Evolutionary conservation across 2,329 filamentous ascomycete species (phyloP), one percentile per base, ranked within the genome.

Genomic region (Cadophora gregata): DNA sequence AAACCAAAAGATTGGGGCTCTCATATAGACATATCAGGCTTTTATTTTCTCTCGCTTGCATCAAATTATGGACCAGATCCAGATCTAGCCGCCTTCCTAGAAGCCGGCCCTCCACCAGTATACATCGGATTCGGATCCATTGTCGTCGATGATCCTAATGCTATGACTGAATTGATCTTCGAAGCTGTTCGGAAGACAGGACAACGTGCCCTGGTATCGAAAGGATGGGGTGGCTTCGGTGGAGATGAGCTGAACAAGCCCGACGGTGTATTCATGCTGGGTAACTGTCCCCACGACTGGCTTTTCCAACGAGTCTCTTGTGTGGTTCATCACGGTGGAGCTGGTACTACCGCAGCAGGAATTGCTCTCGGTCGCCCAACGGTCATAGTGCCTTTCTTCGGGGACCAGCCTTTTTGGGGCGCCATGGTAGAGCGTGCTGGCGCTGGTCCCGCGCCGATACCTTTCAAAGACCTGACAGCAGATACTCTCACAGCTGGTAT

Each of bases 281-380:
- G 91, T 8, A 96, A 95, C 74, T 88, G 89, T 55, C 93, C 93
- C 0, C 93, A 97, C 69, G 93, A 97, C 78, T 97, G 93, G 93
- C 80, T 97, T 0, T 97, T 97, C 78, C 84, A 92, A 69, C 88
- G 85, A 42, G 92, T 96, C 0, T 90, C 91, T 0, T 90, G 88
- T 50, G 93, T 97, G 1, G 90, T 95, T 4, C 93, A 97, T 75
- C 93, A 97, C 69, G 93, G 93, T 27, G 93, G 93, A 66, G 93
- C 93, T 8, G 93, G 93, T 21, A 97, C 93, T 2, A 96, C 93
- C 1, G 93, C 93, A 0, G 92, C 93, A 0, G 93, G 93, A n/a
- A 92, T 97, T 67, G 86, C 90, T 21, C 86, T 88, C 1, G 93
- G 93, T 27, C 89, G 89, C 62, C 93, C 93, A 1, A 97, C 93